Base-by-base conservation (phyloP, 768 basidiomycete genomes). In the Boletus insuetus region DNA sequence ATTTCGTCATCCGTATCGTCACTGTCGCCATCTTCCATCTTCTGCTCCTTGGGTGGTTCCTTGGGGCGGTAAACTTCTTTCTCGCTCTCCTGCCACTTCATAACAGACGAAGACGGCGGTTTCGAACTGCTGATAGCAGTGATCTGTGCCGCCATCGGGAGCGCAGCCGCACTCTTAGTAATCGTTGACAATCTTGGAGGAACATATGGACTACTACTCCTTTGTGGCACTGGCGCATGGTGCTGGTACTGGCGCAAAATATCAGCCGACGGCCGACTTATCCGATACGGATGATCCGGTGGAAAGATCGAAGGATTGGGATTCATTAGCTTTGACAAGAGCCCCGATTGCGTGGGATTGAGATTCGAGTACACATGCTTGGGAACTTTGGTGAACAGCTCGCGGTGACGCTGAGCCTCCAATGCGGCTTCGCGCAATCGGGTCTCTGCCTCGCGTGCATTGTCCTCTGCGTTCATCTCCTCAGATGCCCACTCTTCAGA, bases 351-450 rank as follows among this genome's bases (percentile, higher is more conserved):
- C 11, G 79, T 74, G 50, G 70, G 83, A 64, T 68, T 83, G 67
- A 79, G 69, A 56, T 83, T 83, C 49, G 81, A 79, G 65, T 87
- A 88, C 32, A 83, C 86, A 29, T 79, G 72, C 49, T 81, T 78
- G 1, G 87, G 87, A 14, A 85, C 77, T 71, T 91, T 91, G 57
- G 80, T 78, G 51, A 82, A 82, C 76, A 92, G 75, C 14, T 92
- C 86, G 29, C 81, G 79, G 59, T 86, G 81, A 17, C 82, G 79
- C 63, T 82, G 80, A 2, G 76, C 83, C 64, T 89, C 86, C 54
- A 81, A 62, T 0, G 82, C 85, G 6, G 86, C 88, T 49, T 82
- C 78, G 7, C 69, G 75, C 17, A 80, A 60, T 14, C 70, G 69
- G 3, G 47, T 60, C 53, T 72, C 67, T 32, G 64, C 64, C 54